Evolutionary conservation across 495 filamentous ascomycete genomes (phyloP), one percentile per base, ranked within the genome.

Genomic region (Aspergillus funiculosus): DNA sequence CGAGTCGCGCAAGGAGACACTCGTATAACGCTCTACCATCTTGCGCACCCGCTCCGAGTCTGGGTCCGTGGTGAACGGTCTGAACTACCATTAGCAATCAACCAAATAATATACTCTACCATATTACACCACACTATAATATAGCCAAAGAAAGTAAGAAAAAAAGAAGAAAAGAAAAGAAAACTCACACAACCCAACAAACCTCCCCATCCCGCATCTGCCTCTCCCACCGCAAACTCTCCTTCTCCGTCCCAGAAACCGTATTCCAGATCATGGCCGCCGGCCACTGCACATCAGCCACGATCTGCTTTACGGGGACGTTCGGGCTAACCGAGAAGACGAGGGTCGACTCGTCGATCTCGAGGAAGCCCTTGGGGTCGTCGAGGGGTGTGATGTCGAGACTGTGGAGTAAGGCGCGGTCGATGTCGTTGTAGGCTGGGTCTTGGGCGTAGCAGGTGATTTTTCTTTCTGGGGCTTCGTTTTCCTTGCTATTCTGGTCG

Each of bases 241-340:
- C 46, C 31, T 38, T 43, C 19, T 50, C 44, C 26, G 39, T 45
- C n/a, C 19, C 28, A 10, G n/a, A 32, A 1, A 64, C 57, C 7
- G 47, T 57, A 48, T 66, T 56, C 59, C 65, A 68, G 7, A 68
- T 48, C 57, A 65, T 59, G 7, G 52, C 58, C 0, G 54, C 61
- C 0, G 65, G 65, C 48, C 58, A 57, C 5, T 52, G 48, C 10
- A 54, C 43, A 49, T 68, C 64, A 25, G 59, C 61, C 4, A 68
- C 45, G 5, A 68, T 57, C 42, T 68, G 63, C 35, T 58, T 59
- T 0, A 68, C 61, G 1, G 62, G 61, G 0, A 68, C 48, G 43
- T 68, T 60, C 2, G 61, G 64, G 21, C 53, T 54, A 0, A 63
- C 51, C 2, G 59, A 58, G 26, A 68, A 47, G 2, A 64, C 59